A percentile compares a stretch with the other conserved stretches of the same genome.
These are phyloP conservation scores for Senna siamea DNA, from an alignment of 306 rosid genomes.

Conservation along the genomic window DNA sequence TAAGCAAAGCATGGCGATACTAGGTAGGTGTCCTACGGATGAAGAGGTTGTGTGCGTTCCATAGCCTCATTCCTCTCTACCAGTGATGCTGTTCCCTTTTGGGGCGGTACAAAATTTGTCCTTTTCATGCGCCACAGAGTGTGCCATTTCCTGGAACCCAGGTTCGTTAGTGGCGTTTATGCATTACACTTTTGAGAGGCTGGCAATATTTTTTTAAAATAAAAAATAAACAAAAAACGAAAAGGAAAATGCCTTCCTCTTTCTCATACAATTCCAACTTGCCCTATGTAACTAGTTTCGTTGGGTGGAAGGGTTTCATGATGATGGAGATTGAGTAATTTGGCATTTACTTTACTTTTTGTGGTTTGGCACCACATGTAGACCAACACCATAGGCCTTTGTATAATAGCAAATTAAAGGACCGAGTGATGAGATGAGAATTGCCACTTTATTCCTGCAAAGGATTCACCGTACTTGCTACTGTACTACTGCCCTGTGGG, in stretches of 20 bases:
- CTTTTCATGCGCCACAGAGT: too few species aligned
- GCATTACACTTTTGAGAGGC: too few species aligned
- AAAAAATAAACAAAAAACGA: too few species aligned
- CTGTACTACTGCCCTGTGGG: not conserved
- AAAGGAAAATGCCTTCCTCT: not conserved
- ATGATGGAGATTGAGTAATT: not conserved
- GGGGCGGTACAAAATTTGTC: too few species aligned
- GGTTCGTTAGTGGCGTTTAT: too few species aligned
- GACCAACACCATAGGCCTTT: too few species aligned
- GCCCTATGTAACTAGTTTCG: not conserved
- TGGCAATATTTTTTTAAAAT: too few species aligned
- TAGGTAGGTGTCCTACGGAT: conserved; percentile 34
- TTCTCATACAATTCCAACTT: conserved; percentile 30
- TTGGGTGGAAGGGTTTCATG: not conserved
- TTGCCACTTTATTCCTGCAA: not conserved
- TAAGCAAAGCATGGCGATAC: too few species aligned
- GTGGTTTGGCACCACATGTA: not conserved
- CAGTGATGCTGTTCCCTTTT: too few species aligned
- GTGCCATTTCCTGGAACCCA: too few species aligned
- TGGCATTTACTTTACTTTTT: not conserved
- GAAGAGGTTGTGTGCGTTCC: conserved; percentile 37
- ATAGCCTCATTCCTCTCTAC: not conserved
- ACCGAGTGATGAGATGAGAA: not conserved
- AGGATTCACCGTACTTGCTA: not conserved
- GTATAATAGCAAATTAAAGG: not conserved